Evolutionary conservation across 305 asterid genomes (phyloP).

Genomic region (Caryopteris hybrid): DNA sequence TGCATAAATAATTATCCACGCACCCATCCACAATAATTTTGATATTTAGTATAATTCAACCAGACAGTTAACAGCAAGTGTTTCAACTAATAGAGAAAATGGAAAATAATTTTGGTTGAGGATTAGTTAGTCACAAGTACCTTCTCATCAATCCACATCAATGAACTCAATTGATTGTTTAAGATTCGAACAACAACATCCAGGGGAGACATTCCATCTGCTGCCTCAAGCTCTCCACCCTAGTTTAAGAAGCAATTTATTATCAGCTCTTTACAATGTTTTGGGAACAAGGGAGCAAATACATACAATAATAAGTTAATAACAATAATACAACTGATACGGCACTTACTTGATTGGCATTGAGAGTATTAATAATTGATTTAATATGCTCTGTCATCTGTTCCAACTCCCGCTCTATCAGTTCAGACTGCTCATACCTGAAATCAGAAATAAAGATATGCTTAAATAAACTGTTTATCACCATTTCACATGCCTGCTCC

Average conservation of each 20-base stretch:
- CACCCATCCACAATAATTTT: background rate
- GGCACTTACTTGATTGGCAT: slow-evolving; percentile 63
- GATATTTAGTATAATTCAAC: background rate
- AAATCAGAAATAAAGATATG: slow-evolving; percentile 14
- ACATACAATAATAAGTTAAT: background rate
- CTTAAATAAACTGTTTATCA: background rate
- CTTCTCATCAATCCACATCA: slow-evolving; percentile 98
- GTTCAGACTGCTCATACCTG: slow-evolving; percentile 94
- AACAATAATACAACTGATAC: background rate
- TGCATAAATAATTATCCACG: background rate
- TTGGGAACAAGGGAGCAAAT: no score
- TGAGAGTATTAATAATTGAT: slow-evolving; percentile 68
- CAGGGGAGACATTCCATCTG: slow-evolving; percentile 75
- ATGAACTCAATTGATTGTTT: slow-evolving; percentile 88
- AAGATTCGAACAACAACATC: slow-evolving; percentile 83
- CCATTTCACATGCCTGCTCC: background rate
- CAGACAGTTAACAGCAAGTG: no score
- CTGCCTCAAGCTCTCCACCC: slow-evolving; percentile 89
- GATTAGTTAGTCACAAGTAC: slow-evolving; percentile 21
- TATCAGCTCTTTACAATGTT: background rate
- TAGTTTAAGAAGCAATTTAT: slow-evolving; percentile 18
- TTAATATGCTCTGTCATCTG: slow-evolving; percentile 86
- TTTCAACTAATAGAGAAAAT: background rate
- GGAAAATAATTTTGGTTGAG: background rate
- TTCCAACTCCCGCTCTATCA: slow-evolving; percentile 75